phyloP scores from a whole-genome alignment of 2,329 filamentous ascomycete species.

The Verticillium dahliae region DNA sequence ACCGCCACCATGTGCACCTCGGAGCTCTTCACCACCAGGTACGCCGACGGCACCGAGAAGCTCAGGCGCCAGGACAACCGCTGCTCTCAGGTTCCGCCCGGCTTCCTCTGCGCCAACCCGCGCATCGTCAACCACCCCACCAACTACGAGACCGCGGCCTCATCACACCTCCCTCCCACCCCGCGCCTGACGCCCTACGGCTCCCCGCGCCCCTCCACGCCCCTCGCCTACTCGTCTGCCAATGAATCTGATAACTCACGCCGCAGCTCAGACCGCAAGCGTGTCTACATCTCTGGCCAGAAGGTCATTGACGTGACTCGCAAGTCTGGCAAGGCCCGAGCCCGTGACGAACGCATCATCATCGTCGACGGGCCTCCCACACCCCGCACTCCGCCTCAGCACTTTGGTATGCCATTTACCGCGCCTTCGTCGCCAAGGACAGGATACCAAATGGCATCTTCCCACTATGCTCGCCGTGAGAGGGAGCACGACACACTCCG shows the following conservation, averaged over 20 bases:
- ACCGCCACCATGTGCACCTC: slow-evolving; percentile 42
- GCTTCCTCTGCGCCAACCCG: slow-evolving; percentile 33
- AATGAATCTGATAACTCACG: slow-evolving; percentile 28
- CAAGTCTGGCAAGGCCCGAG: slow-evolving; percentile 15
- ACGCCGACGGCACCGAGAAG: slow-evolving; percentile 34
- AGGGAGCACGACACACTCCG: slow-evolving; percentile 14
- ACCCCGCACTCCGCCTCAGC: slow-evolving; percentile 38
- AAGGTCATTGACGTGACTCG: background rate
- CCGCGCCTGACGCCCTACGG: slow-evolving; percentile 18
- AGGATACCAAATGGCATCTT: slow-evolving; percentile 11
- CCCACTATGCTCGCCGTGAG: slow-evolving; percentile 15
- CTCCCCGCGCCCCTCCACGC: slow-evolving; percentile 31
- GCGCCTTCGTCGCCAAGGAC: slow-evolving; percentile 29
- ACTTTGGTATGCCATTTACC: slow-evolving; percentile 30
- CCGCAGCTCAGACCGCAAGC: slow-evolving; percentile 13
- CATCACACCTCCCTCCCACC: slow-evolving; percentile 22
- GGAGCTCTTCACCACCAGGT: slow-evolving; percentile 37
- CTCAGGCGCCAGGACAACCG: slow-evolving; percentile 25
- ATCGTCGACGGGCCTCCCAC: slow-evolving; percentile 38
- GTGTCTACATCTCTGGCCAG: background rate
- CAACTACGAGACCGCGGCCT: slow-evolving; percentile 21
- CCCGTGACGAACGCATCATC: slow-evolving; percentile 31
- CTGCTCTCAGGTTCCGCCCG: slow-evolving; percentile 31
- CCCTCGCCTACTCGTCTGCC: slow-evolving; percentile 19
- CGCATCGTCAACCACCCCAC: slow-evolving; percentile 33